Conservation (phyloP, 176 grass and related monocot species). For the Triticum turgidum region DNA sequence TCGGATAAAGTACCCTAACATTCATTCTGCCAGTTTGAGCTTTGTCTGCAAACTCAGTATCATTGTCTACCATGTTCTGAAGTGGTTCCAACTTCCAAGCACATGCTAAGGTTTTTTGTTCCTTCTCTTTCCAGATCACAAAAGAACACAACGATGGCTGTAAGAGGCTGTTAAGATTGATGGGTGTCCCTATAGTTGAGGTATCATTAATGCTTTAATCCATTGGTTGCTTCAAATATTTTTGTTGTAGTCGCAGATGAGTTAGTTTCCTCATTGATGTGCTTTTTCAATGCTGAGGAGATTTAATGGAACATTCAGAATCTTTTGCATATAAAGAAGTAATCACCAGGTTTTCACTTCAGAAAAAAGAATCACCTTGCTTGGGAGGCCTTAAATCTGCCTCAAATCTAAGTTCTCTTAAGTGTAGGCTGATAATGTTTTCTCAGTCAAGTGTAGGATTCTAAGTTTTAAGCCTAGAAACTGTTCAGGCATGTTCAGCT, state of each 20-base stretch:
- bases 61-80: background rate
- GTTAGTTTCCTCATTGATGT: conserved; percentile 4
- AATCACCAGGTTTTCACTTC: background rate
- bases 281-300: conserved; percentile 4
- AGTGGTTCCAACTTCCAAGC: background rate
- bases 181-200: conserved; percentile 89
- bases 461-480: background rate
- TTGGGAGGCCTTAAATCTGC: background rate
- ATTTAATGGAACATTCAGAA: background rate
- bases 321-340: conserved; percentile 5
- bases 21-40: conserved; percentile 5
- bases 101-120: background rate
- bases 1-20: conserved; percentile 1
- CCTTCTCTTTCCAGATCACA: conserved; percentile 48
- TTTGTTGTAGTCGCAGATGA: background rate
- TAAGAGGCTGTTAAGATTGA: conserved; percentile 72
- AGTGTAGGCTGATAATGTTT: background rate
- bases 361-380: background rate
- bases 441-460: background rate
- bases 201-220: conserved; percentile 34
- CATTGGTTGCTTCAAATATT: background rate
- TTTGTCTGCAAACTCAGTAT: background rate
- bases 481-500: background rate
- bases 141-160: conserved; percentile 89
- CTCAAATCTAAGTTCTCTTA: background rate